These are phyloP conservation scores for Dictyophora rubrovolvata DNA, from an alignment of 768 basidiomycete species.

Conservation along the genomic window DNA sequence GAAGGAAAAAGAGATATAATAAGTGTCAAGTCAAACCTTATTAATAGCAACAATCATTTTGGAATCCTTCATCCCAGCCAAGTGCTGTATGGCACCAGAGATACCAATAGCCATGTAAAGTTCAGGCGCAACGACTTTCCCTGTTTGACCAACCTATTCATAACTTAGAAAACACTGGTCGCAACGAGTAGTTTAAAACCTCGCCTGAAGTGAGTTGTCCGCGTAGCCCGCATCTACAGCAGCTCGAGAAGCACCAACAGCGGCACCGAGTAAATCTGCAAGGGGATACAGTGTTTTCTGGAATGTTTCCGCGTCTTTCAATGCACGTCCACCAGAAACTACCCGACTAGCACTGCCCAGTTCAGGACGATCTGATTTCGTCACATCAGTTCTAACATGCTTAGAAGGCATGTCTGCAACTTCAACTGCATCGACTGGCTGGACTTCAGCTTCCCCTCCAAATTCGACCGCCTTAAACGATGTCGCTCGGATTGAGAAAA, in stretches of 20 bases:
- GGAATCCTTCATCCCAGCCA: constrained; percentile 99
- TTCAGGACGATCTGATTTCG: constrained; percentile 88
- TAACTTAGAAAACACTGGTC: background rate
- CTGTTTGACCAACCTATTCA: constrained; percentile 86
- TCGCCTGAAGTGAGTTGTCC: constrained; percentile 81
- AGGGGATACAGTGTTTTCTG: constrained; percentile 76
- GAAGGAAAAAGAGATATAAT: background rate
- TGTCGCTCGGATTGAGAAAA: constrained; percentile 90
- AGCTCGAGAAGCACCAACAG: constrained; percentile 95
- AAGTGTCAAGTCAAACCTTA: constrained; percentile 47
- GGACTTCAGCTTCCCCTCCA: constrained; percentile 42
- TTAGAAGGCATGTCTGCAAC: constrained; percentile 44
- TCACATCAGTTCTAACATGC: constrained; percentile 66
- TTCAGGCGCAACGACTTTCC: constrained; percentile 95
- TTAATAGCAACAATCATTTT: constrained; percentile 98
- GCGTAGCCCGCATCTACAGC: constrained; percentile 98
- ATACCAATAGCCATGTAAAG: constrained; percentile 95
- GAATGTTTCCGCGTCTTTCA: constrained; percentile 95
- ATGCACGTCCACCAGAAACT: constrained; percentile 89
- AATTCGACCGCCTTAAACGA: constrained; percentile 65
- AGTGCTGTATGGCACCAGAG: constrained; percentile 96
- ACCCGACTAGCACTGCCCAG: constrained; percentile 79
- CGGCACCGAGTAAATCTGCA: constrained; percentile 87
- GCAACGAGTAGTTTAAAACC: background rate
- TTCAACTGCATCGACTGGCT: constrained; percentile 53